Percentiles rank a stretch among this genome's conserved stretches.
These are phyloP conservation scores for Phylloporus arenicola DNA, from an alignment of 768 basidiomycete species.

Conservation along the genomic window DNA sequence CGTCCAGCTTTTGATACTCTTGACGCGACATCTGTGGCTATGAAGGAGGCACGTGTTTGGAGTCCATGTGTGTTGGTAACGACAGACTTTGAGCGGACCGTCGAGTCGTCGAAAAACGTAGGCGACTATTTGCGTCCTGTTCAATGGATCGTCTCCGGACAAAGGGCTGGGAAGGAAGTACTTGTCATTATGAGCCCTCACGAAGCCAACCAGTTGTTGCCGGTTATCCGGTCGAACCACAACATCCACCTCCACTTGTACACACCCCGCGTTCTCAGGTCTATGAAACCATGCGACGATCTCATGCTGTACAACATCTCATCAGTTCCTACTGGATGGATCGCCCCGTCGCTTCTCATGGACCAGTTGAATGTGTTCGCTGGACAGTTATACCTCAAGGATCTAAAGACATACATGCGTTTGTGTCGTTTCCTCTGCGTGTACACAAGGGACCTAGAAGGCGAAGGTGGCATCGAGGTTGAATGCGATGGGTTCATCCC, in stretches of 20 bases:
- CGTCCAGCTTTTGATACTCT: conserved; percentile 11
- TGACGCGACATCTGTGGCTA: background rate
- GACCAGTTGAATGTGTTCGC: conserved; percentile 40
- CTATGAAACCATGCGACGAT: conserved; percentile 26
- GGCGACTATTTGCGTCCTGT: conserved; percentile 36
- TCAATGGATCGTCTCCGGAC: conserved; percentile 40
- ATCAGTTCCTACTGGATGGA: conserved; percentile 13
- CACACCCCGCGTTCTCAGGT: conserved; percentile 31
- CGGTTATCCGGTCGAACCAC: conserved; percentile 30
- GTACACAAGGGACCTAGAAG: conserved; percentile 38
- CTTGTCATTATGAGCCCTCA: conserved; percentile 38
- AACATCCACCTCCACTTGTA: conserved; percentile 38
- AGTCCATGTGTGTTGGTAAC: conserved; percentile 9
- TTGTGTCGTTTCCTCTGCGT: conserved; percentile 5
- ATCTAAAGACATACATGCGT: background rate
- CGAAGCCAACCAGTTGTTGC: conserved; percentile 36
- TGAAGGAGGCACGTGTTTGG: conserved; percentile 19
- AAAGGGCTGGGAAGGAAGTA: conserved; percentile 8
- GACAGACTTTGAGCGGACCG: conserved; percentile 10
- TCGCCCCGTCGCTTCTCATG: conserved; percentile 11
- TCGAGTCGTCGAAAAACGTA: conserved; percentile 1
- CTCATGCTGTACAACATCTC: conserved; percentile 21
- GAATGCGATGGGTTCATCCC: conserved; percentile 19
- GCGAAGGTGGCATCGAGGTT: conserved; percentile 32
- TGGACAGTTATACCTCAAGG: conserved; percentile 39